Evolutionary conservation across 108 stramenopile genomes (phyloP), one percentile per base, ranked within the genome.

Genomic region (Cyclotella cryptica): DNA sequence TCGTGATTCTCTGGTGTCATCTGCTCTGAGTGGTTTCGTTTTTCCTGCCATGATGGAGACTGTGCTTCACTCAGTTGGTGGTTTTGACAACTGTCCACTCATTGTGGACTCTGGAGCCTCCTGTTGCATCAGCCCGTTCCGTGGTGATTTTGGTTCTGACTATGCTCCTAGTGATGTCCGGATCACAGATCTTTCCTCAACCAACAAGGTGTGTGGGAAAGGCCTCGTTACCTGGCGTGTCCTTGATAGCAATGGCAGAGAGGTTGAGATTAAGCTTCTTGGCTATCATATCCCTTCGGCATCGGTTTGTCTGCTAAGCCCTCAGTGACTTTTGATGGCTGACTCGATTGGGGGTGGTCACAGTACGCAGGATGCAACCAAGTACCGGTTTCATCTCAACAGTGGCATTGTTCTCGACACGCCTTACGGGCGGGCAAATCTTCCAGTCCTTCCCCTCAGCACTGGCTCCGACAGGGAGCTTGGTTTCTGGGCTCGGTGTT

Each of bases 161-260:
- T 66, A 66, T 66, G 41, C 18, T 44, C 43, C 65, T 17, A 66
- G 65, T 26, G 42, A 43, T 0, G 24, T 66, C 42, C 40, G 5
- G 17, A 66, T 66, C 40, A 66, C 8, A n/a, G 65, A 66, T 41
- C 65, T 66, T 41, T 66, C 65, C 18, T 42, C 43, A n/a, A 43
- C 43, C 21, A 66, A 66, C 44, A 43, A 18, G 10, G 65, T 66
- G 8, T 17, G n/a, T 43, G 65, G 65, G 10, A 17, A 66, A 66
- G 65, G 65, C 24, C 19, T 66, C 10, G n/a, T 66, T 1, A 18
- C 18, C 18, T 66, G 65, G 65, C 42, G 44, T 4, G 42, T 45
- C 43, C 39, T 24, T 6, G 65, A 66, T n/a, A 7, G 6, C n/a
- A 26, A 45, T n/a, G 65, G 65, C 0, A 19, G 7, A 24, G 18